Evolutionary conservation across 176 grass and related monocot species (phyloP).

Genomic region (Carex scoparia): DNA sequence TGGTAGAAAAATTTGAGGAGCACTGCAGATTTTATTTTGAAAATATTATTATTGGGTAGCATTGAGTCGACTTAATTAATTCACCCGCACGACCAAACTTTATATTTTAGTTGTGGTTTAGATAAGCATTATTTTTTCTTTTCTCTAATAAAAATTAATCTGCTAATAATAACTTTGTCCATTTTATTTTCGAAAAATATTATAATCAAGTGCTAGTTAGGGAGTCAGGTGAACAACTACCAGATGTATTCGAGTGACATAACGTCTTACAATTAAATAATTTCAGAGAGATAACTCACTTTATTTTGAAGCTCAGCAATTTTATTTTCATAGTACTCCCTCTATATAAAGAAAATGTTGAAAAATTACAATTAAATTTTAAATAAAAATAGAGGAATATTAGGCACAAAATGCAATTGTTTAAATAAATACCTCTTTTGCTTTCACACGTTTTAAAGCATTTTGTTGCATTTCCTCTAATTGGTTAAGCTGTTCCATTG

Average conservation of each 20-base stretch:
- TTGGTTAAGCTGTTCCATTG: slow-evolving; percentile 50
- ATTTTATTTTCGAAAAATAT: neutral
- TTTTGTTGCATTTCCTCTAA: slow-evolving; percentile 55
- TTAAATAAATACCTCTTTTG: slow-evolving; percentile 44
- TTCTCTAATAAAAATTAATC: neutral
- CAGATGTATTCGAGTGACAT: neutral
- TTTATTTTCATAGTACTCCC: neutral
- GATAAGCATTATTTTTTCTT: neutral
- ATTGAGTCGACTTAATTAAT: neutral
- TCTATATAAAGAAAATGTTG: neutral
- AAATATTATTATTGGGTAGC: neutral
- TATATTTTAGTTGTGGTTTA: neutral
- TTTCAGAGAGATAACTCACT: neutral
- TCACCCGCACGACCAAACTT: neutral
- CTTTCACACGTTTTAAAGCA: slow-evolving; percentile 43
- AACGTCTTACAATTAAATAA: neutral
- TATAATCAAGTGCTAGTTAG: neutral
- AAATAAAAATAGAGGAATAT: neutral
- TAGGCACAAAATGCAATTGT: neutral
- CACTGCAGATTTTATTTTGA: neutral
- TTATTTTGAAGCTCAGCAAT: neutral
- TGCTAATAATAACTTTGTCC: neutral
- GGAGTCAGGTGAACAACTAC: neutral
- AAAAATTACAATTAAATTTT: neutral
- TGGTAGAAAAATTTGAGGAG: neutral